Evolutionary conservation across 2,329 filamentous ascomycete genomes (phyloP).

Genomic region (Trichophyton verrucosum): DNA sequence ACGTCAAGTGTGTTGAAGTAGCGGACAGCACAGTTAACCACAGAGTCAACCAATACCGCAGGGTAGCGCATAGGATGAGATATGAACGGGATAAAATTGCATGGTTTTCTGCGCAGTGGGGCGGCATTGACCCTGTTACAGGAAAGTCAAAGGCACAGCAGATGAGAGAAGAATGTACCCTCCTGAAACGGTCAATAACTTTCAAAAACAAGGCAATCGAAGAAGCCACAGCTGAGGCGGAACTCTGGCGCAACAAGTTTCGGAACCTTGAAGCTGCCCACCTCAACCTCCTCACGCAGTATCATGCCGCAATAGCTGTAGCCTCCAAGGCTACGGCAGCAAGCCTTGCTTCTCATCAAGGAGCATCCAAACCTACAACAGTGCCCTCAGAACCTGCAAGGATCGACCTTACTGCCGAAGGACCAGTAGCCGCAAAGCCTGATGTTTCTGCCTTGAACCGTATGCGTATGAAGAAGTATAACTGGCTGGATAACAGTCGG

Average conservation of each 20-base stretch:
- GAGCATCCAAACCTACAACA: not conserved
- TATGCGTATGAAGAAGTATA: constrained; percentile 22
- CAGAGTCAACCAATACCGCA: constrained; percentile 16
- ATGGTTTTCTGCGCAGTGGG: constrained; percentile 17
- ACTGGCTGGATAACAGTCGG: constrained; percentile 18
- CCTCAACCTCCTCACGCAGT: not conserved
- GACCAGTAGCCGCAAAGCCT: not conserved
- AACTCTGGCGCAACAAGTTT: constrained; percentile 19
- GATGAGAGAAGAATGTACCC: constrained; percentile 12
- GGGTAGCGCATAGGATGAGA: constrained; percentile 17
- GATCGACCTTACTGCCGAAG: constrained; percentile 11
- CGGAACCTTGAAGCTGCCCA: constrained; percentile 12
- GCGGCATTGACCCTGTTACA: constrained; percentile 17
- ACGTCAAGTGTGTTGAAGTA: constrained; percentile 20
- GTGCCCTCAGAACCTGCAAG: constrained; percentile 12
- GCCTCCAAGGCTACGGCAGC: not conserved
- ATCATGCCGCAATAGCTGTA: not conserved
- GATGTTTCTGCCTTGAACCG: constrained; percentile 15
- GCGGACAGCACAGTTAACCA: constrained; percentile 16
- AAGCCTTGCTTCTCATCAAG: not conserved
- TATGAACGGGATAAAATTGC: constrained; percentile 22
- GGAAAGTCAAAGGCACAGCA: constrained; percentile 18
- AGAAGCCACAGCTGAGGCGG: constrained; percentile 19
- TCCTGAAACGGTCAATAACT: constrained; percentile 16
- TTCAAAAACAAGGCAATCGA: constrained; percentile 18